Evolutionary conservation across 2,329 filamentous ascomycete genomes (phyloP).

Genomic region (Neocucurbitaria cava): DNA sequence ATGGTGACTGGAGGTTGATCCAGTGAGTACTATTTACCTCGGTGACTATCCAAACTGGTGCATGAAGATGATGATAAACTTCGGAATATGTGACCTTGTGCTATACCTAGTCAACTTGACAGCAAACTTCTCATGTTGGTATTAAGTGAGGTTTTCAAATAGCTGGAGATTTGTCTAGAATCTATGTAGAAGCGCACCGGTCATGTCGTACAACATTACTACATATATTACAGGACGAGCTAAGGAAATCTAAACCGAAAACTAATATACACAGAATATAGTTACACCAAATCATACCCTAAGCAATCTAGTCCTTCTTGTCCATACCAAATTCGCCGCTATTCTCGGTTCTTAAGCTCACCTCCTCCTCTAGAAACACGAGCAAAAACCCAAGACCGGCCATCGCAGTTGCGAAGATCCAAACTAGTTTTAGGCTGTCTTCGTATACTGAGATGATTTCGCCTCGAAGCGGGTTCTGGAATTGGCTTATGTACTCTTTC

Average conservation of each 20-base stretch:
- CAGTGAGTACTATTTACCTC: too few relatives aligned
- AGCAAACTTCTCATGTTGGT: too few relatives aligned
- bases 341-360: constrained; percentile 4
- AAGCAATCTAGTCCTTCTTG: not conserved
- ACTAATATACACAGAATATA: not conserved
- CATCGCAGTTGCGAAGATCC: constrained; percentile 4
- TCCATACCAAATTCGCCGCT: constrained; percentile 1
- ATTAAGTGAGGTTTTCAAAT: too few relatives aligned
- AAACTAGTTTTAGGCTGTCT: constrained; percentile 4
- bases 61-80: too few relatives aligned
- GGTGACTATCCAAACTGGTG: too few relatives aligned
- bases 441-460: constrained; percentile 6
- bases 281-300: not conserved
- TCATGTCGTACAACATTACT: not conserved
- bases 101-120: too few relatives aligned
- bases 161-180: too few relatives aligned
- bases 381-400: constrained; percentile 3
- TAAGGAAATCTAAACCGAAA: not conserved
- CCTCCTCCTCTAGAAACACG: constrained; percentile 2
- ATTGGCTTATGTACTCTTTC: constrained; percentile 1
- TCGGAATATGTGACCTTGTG: too few relatives aligned
- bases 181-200: not conserved
- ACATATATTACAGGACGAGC: not conserved
- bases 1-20: not conserved
- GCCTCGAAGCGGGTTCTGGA: constrained; percentile 1